phyloP scores from a whole-genome alignment of 352 stramenopile genomes.

The Phytophthora fragariae region DNA sequence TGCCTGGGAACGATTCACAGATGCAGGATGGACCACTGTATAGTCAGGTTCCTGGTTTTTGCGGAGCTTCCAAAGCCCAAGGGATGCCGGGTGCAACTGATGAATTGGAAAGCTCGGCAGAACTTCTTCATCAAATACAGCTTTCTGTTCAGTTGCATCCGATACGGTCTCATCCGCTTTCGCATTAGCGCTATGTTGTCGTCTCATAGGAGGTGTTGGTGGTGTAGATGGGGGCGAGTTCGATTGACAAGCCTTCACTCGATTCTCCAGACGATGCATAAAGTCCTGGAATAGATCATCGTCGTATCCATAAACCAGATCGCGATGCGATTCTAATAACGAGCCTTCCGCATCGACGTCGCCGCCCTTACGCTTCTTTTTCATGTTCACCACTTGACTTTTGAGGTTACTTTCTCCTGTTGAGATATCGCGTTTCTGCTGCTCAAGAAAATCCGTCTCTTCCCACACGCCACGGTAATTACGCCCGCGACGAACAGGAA shows the following conservation, averaged over 20 bases:
- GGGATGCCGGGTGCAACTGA: slow-evolving; percentile 66
- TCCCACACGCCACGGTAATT: slow-evolving; percentile 83
- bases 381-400: slow-evolving; percentile 33
- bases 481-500: slow-evolving; percentile 57
- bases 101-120: slow-evolving; percentile 45
- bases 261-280: slow-evolving; percentile 46
- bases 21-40: slow-evolving; percentile 54
- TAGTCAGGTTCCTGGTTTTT: slow-evolving; percentile 60
- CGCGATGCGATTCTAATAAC: slow-evolving; percentile 51
- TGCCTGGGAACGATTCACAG: slow-evolving; percentile 35
- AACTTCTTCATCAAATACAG: slow-evolving; percentile 42
- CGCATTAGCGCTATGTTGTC: slow-evolving; percentile 19
- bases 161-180: slow-evolving; percentile 24
- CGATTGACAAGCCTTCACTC: slow-evolving; percentile 30
- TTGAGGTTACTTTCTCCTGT: slow-evolving; percentile 28
- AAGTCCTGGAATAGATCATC: slow-evolving; percentile 76
- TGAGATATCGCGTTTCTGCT: slow-evolving; percentile 45
- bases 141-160: slow-evolving; percentile 24
- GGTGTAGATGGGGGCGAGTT: slow-evolving; percentile 21
- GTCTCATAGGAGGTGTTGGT: slow-evolving; percentile 22
- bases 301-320: slow-evolving; percentile 83
- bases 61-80: slow-evolving; percentile 66
- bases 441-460: slow-evolving; percentile 69
- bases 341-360: slow-evolving; percentile 19
- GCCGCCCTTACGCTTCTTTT: slow-evolving; percentile 42